Percentiles rank a stretch among this genome's conserved stretches.
phyloP scores from a whole-genome alignment of 2,329 filamentous ascomycete genomes.

The Apiospora pterosperma region DNA sequence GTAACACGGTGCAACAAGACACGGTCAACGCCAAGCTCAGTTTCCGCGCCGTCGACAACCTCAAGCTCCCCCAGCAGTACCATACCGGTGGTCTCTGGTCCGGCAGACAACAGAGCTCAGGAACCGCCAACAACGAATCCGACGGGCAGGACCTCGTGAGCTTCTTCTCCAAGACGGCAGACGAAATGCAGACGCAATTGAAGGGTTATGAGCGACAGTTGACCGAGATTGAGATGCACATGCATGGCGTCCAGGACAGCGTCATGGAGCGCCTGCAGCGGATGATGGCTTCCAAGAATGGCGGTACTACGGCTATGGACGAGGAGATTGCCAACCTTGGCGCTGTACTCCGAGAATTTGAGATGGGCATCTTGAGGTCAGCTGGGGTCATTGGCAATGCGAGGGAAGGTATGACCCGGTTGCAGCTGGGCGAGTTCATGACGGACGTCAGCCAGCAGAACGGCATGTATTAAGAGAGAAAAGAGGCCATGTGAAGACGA shows the following conservation, averaged over 20 bases:
- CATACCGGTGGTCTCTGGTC: constrained; percentile 44
- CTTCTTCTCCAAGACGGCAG: constrained; percentile 60
- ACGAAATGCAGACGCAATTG: constrained; percentile 58
- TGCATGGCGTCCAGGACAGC: constrained; percentile 59
- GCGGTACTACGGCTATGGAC: constrained; percentile 34
- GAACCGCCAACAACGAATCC: constrained; percentile 39
- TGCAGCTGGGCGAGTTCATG: constrained; percentile 49
- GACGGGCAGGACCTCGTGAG: constrained; percentile 58
- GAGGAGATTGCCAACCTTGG: constrained; percentile 50
- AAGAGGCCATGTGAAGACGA: constrained; percentile 4
- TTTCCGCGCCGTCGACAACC: constrained; percentile 44
- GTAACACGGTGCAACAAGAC: constrained; percentile 37
- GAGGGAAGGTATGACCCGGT: constrained; percentile 57
- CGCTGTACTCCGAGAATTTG: constrained; percentile 60
- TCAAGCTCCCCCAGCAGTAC: constrained; percentile 46
- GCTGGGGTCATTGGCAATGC: constrained; percentile 57
- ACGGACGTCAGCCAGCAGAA: constrained; percentile 23
- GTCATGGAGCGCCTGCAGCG: constrained; percentile 59
- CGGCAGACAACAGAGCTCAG: constrained; percentile 33
- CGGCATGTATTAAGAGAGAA: constrained; percentile 22
- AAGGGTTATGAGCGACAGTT: constrained; percentile 56
- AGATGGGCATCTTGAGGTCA: constrained; percentile 61
- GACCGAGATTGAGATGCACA: constrained; percentile 62
- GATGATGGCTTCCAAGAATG: constrained; percentile 38
- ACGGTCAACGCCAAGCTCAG: constrained; percentile 39